A percentile compares a stretch with the other conserved stretches of the same genome.
These are phyloP conservation scores for Plasmodium vivax DNA, from an alignment of 169 alveolate genomes.

Conservation along the genomic window DNA sequence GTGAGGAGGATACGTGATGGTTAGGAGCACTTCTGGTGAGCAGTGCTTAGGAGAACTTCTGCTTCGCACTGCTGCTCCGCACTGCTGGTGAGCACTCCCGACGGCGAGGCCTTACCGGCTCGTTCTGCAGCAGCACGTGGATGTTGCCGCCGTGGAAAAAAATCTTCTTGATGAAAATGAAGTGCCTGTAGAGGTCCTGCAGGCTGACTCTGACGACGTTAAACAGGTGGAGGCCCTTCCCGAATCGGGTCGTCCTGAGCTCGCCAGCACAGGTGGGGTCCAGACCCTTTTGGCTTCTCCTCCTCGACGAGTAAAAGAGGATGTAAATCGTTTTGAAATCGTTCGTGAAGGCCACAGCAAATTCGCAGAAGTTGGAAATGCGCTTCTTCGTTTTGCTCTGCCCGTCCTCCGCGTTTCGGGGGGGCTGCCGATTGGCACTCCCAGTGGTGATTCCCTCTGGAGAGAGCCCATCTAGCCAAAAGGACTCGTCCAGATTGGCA, in stretches of 20 bases:
- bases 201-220: neutral
- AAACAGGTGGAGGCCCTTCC: neutral
- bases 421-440: neutral
- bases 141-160: conserved; percentile 14
- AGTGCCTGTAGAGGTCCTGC: neutral
- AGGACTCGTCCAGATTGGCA: neutral
- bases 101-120: conserved; percentile 23
- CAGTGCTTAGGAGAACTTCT: neutral
- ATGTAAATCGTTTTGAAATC: conserved; percentile 40
- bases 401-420: neutral
- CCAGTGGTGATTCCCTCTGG: neutral
- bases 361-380: conserved; percentile 27
- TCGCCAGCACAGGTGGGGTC: neutral
- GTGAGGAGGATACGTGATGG: neutral
- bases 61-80: neutral
- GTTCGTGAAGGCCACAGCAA: conserved; percentile 21
- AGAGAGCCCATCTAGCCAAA: neutral
- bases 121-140: conserved; percentile 18
- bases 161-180: conserved; percentile 38
- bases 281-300: neutral
- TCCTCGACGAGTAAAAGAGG: conserved; percentile 28
- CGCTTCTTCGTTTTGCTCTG: neutral
- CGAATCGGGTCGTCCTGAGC: conserved; percentile 1
- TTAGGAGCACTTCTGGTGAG: neutral
- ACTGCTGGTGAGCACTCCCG: neutral